Evolutionary conservation across 148 eudicot species (phyloP).

Genomic region (Rhododendron ovatum): DNA sequence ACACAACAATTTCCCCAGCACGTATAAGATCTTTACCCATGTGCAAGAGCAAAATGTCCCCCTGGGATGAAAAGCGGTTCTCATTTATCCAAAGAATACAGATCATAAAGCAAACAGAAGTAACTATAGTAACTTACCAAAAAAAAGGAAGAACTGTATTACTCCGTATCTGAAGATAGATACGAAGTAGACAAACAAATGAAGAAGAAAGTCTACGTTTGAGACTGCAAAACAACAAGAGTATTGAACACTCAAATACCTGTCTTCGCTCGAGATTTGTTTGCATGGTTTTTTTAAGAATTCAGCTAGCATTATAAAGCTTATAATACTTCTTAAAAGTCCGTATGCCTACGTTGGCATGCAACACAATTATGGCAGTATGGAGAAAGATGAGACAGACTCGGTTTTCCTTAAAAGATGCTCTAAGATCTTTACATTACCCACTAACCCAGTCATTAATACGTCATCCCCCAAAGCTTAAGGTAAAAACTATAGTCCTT

Average conservation of each 20-base stretch:
- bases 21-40: slow-evolving; percentile 75
- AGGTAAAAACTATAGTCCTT: not conserved
- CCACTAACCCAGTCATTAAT: not conserved
- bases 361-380: not conserved
- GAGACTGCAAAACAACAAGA: not conserved
- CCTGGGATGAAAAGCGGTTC: slow-evolving; percentile 37
- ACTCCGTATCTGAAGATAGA: not conserved
- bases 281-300: not conserved
- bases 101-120: not conserved
- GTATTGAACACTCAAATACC: not conserved
- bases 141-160: too few species aligned
- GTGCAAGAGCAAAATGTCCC: slow-evolving; percentile 73
- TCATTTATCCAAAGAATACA: not conserved
- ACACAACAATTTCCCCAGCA: slow-evolving; percentile 84
- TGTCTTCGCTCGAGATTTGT: not conserved
- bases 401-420: not conserved
- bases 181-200: not conserved
- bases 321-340: not conserved
- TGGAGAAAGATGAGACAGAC: not conserved
- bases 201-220: too few species aligned
- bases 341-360: not conserved
- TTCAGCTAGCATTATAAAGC: not conserved
- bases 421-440: not conserved
- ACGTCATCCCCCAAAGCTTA: not conserved
- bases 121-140: not conserved